Conservation (phyloP, 305 asterid genomes). For the Solanum chacoense region DNA sequence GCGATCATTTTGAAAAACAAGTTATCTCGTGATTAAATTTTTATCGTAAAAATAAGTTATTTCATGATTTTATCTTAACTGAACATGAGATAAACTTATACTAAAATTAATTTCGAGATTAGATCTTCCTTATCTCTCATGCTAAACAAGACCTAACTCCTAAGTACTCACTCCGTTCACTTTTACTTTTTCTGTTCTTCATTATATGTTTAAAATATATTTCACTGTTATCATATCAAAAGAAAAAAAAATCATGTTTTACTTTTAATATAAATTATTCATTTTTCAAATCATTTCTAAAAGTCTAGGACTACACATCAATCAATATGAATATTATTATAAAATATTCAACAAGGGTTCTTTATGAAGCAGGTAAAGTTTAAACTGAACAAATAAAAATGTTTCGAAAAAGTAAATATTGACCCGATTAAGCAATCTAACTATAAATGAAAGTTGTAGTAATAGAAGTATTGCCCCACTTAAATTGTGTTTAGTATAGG, state of each 20-base stretch:
- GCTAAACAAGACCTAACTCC: not conserved
- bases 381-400: not conserved
- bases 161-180: not conserved
- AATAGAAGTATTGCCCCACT: not conserved
- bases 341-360: fast-evolving
- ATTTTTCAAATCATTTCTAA: not conserved
- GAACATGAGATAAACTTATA: not conserved
- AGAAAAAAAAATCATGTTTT: no score
- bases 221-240: no score
- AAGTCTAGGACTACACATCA: not conserved
- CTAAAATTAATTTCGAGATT: no score
- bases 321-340: fast-evolving
- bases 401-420: not conserved
- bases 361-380: not conserved
- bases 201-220: no score
- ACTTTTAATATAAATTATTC: not conserved
- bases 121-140: not conserved
- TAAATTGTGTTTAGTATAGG: not conserved
- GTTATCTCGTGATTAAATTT: not conserved
- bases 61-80: no score
- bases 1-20: not conserved
- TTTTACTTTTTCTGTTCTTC: not conserved
- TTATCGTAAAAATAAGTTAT: no score
- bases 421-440: not conserved
- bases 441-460: not conserved